phyloP scores from a whole-genome alignment of 2,329 filamentous ascomycete species.

The Coniochaeta sp. region DNA sequence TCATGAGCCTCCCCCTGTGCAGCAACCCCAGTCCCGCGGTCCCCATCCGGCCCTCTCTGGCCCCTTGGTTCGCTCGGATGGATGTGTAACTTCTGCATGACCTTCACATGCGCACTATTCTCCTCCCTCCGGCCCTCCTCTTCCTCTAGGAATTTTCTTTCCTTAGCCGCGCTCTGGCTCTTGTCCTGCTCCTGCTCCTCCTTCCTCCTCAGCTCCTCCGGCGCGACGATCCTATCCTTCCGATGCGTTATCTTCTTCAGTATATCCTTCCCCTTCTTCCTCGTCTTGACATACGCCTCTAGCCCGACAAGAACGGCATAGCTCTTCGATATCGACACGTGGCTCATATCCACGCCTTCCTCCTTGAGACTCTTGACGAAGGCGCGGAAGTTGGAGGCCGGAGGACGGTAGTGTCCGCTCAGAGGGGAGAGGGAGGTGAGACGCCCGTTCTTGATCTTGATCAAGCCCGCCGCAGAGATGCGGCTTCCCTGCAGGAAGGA shows the following conservation, averaged over 20 bases:
- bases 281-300: conserved; percentile 55
- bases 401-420: conserved; percentile 79
- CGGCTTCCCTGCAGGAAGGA: conserved; percentile 80
- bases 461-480: conserved; percentile 74
- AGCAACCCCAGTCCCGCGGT: background rate
- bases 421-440: conserved; percentile 64
- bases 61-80: background rate
- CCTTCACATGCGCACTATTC: background rate
- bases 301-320: conserved; percentile 78
- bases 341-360: conserved; percentile 69
- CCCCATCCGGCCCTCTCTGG: background rate
- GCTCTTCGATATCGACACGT: conserved; percentile 69
- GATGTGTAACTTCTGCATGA: background rate
- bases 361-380: conserved; percentile 69
- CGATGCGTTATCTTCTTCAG: conserved; percentile 6
- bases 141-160: background rate
- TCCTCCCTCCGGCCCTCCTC: conserved; percentile 1
- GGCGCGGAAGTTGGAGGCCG: conserved; percentile 72
- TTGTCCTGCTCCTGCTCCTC: conserved; percentile 4
- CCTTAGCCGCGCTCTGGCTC: background rate
- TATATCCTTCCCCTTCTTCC: conserved; percentile 9
- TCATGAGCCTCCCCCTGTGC: background rate
- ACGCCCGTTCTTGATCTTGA: conserved; percentile 76
- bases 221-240: conserved; percentile 7
- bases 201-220: conserved; percentile 3